Evolutionary conservation across 2,329 filamentous ascomycete species (phyloP).

Genomic region (Pseudogymnoascus sp.): DNA sequence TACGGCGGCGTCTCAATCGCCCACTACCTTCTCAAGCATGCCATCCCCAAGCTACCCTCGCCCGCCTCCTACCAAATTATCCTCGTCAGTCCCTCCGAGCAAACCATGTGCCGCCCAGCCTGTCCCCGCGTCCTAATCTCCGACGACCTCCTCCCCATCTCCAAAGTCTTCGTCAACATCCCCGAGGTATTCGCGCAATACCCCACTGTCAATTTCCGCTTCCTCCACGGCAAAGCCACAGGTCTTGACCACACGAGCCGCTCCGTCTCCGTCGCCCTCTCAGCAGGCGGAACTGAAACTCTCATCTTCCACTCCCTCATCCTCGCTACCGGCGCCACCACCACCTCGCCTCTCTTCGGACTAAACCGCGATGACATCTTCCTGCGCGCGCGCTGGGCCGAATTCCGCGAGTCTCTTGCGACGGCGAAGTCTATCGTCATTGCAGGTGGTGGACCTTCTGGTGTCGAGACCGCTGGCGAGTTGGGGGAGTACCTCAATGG

Average conservation of each 20-base stretch:
- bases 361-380: slow-evolving; percentile 31
- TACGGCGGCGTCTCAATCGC: slow-evolving; percentile 45
- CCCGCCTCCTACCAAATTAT: slow-evolving; percentile 35
- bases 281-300: slow-evolving; percentile 14
- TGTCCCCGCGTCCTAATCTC: slow-evolving; percentile 42
- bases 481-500: slow-evolving; percentile 47
- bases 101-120: slow-evolving; percentile 38
- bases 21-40: slow-evolving; percentile 49
- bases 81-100: slow-evolving; percentile 37
- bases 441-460: slow-evolving; percentile 38
- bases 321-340: slow-evolving; percentile 43
- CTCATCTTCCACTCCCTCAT: slow-evolving; percentile 40
- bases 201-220: slow-evolving; percentile 31
- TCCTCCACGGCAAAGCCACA: slow-evolving; percentile 37
- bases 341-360: slow-evolving; percentile 38
- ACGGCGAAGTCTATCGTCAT: slow-evolving; percentile 39
- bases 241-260: slow-evolving; percentile 31
- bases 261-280: slow-evolving; percentile 27
- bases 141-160: slow-evolving; percentile 36
- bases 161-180: slow-evolving; percentile 40
- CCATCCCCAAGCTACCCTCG: slow-evolving; percentile 35
- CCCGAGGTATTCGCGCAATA: slow-evolving; percentile 35
- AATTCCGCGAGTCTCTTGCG: slow-evolving; percentile 36
- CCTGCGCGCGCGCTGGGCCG: slow-evolving; percentile 32
- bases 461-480: slow-evolving; percentile 43